Conservation (phyloP, 2,329 filamentous ascomycete species). For the Scortechinia acanthostroma region DNA sequence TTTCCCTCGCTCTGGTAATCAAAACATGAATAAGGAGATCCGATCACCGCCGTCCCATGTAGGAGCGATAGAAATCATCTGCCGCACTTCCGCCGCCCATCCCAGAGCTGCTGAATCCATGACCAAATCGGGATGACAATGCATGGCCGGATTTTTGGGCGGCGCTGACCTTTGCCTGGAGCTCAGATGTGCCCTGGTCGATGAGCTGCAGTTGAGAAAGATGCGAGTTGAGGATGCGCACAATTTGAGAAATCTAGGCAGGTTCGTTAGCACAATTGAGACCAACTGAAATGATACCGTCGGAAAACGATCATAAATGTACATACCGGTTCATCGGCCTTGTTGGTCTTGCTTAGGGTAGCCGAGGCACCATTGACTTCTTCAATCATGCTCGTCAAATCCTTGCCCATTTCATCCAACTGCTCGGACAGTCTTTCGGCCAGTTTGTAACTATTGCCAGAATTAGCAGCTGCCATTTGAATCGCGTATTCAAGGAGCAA, state of each 20-base stretch:
- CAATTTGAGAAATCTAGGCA: constrained; percentile 79
- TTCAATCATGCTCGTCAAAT: constrained; percentile 91
- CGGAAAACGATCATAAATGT: constrained; percentile 3
- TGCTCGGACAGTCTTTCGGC: constrained; percentile 88
- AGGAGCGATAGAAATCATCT: constrained; percentile 86
- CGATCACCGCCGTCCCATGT: constrained; percentile 63
- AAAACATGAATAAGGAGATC: constrained; percentile 8
- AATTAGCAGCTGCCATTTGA: background rate
- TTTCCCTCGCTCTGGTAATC: no score
- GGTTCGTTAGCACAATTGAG: constrained; percentile 4
- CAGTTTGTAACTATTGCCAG: constrained; percentile 65
- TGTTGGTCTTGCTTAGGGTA: constrained; percentile 79
- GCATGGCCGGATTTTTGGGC: constrained; percentile 74
- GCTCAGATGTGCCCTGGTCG: constrained; percentile 72
- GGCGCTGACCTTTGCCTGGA: constrained; percentile 75
- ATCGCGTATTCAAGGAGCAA: background rate
- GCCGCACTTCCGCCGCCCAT: constrained; percentile 64
- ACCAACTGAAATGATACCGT: no score
- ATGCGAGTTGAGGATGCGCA: constrained; percentile 88
- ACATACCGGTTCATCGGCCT: constrained; percentile 79
- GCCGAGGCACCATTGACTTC: constrained; percentile 94
- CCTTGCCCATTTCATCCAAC: constrained; percentile 87
- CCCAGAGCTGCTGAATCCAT: constrained; percentile 34
- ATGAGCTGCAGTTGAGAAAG: constrained; percentile 89
- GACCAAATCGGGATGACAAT: constrained; percentile 16